phyloP scores from a whole-genome alignment of 345 rosid genomes.

The Lagerstroemia speciosa region DNA sequence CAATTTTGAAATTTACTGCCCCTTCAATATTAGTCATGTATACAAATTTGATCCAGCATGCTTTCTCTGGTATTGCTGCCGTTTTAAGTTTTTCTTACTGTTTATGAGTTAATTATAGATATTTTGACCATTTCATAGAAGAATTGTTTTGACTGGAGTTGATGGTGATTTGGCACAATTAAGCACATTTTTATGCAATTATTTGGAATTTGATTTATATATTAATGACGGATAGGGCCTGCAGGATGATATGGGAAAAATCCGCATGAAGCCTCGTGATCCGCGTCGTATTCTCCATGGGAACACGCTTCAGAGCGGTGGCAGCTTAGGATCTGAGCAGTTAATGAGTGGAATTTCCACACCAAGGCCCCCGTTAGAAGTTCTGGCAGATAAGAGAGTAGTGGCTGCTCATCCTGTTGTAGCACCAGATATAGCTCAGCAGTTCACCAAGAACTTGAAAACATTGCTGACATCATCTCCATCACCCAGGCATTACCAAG shows the following conservation, averaged over 20 bases:
- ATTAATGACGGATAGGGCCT: neutral
- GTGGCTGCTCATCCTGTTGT: slow-evolving; percentile 25
- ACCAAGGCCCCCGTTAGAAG: slow-evolving; percentile 25
- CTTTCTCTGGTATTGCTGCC: neutral
- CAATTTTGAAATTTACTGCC: neutral
- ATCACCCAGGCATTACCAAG: slow-evolving; percentile 42
- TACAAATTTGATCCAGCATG: neutral
- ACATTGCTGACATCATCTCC: slow-evolving; percentile 47
- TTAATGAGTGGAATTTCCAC: slow-evolving; percentile 29
- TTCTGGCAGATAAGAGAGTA: slow-evolving; percentile 26
- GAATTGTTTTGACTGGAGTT: neutral
- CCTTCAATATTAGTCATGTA: neutral
- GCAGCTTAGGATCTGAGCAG: slow-evolving; percentile 41
- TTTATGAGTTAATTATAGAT: neutral
- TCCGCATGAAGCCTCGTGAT: slow-evolving; percentile 95
- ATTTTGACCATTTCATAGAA: neutral
- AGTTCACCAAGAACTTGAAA: slow-evolving; percentile 60
- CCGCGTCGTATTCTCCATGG: slow-evolving; percentile 87
- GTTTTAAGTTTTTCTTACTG: neutral
- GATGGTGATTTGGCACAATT: neutral
- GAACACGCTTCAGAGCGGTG: slow-evolving; percentile 42
- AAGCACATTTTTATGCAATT: neutral
- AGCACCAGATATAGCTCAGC: slow-evolving; percentile 51
- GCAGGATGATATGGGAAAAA: slow-evolving; percentile 65
- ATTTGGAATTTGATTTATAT: neutral